Evolutionary conservation across 2,329 filamentous ascomycete species (phyloP), one percentile per base, ranked within the genome.

Genomic region (Pseudodiploospora longispora): DNA sequence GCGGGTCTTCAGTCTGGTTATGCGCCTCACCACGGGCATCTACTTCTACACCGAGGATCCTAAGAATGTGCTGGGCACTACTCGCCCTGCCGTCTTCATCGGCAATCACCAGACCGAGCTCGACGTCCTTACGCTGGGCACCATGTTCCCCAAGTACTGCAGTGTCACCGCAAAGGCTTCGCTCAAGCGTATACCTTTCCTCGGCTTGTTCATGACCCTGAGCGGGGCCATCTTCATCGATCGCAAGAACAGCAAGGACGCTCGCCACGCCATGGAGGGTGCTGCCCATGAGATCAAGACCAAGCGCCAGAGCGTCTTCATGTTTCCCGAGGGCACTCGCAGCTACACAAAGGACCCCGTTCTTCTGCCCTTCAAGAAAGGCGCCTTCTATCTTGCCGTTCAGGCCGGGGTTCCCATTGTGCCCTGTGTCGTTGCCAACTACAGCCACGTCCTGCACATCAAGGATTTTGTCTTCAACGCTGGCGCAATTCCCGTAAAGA

Each of bases 351-450:
- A 84, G 55, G 82, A 90, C 43, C 86, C 93, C 2, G 78, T 76
- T 47, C 69, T 98, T 56, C 72, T 97, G 43, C 87, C 89, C n/a
- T 98, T 97, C 75, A 98, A 98, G 71, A 98, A 98, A 73, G 93
- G 93, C 47, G 93, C 91, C 38, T 98, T 98, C 67, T 91, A 98
- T 64, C 76, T 98, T 31, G 93, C 93, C 38, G 80, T 98, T 19
- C 87, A 97, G 72, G 91, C 91, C 2, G 85, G 88, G 52, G 93
- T 96, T 5, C 90, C 90, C 28, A 87, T 98, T 56, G 83, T 98
- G 4, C 93, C 93, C 0, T 76, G 94, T 32, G 83, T 89, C 38
- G 78, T 80, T 30, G 85, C 85, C 60, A 90, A 89, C 66, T 91
- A 91, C 64, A 82, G 82, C 55, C 78, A 88, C 59, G 60, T 90